These are phyloP conservation scores for Sisymbrium altissimum DNA, from an alignment of 345 rosid genomes.

Conservation along the genomic window DNA sequence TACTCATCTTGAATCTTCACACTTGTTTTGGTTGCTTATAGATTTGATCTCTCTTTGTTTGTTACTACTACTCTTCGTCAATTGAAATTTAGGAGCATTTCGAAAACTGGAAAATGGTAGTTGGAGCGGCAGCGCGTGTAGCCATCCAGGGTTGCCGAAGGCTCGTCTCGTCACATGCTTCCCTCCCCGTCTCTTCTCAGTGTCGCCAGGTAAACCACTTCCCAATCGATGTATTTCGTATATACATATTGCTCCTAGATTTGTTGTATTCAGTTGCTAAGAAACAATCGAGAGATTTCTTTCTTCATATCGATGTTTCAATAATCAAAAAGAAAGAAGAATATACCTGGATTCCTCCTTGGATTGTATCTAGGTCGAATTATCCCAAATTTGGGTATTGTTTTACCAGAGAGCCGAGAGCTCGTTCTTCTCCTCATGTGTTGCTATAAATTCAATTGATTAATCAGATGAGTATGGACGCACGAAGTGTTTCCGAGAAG, in stretches of 20 bases:
- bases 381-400: not conserved
- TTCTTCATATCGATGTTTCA: not conserved
- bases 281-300: not conserved
- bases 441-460: not conserved
- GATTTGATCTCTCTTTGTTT: no score
- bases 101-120: no score
- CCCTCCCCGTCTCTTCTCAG: conserved; percentile 29
- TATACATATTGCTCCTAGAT: not conserved
- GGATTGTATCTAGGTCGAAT: no score
- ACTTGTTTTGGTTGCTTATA: no score
- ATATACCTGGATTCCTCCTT: no score
- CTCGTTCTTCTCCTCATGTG: not conserved
- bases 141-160: conserved; percentile 31
- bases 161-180: conserved; percentile 8
- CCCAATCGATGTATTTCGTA: not conserved
- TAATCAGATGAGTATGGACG: conserved; percentile 58
- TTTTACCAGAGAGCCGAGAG: not conserved
- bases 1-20: no score
- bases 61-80: no score
- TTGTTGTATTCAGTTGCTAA: not conserved
- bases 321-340: no score
- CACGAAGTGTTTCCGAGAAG: conserved; percentile 40
- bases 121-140: conserved; percentile 35
- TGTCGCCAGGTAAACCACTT: conserved; percentile 18
- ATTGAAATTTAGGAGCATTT: no score